Evolutionary conservation across 305 asterid genomes (phyloP).

Genomic region (Ajuga reptans): DNA sequence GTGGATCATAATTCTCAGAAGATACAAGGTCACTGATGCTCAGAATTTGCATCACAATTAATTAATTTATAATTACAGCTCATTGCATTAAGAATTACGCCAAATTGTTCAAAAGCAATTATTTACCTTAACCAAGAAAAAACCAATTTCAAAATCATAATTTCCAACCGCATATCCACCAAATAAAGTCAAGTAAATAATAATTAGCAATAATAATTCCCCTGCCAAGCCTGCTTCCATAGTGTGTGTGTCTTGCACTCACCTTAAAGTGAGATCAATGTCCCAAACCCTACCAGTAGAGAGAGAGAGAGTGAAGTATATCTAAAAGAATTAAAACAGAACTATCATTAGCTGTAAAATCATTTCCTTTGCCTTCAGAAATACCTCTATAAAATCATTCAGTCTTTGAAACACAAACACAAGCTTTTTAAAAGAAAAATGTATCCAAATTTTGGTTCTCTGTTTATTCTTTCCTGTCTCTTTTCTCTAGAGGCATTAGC

Average conservation of each 20-base stretch:
- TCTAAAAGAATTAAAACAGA: not conserved
- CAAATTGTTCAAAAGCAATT: slow-evolving; percentile 11
- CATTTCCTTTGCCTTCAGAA: not conserved
- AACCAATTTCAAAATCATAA: slow-evolving; percentile 15
- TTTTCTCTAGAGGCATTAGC: slow-evolving; percentile 4
- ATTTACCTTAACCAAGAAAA: not conserved
- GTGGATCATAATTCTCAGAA: no score
- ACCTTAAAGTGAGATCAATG: slow-evolving; percentile 15
- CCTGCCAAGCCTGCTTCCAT: slow-evolving; percentile 1
- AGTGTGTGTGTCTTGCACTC: slow-evolving; percentile 13
- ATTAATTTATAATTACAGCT: no score
- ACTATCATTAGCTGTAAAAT: not conserved
- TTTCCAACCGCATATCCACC: slow-evolving; percentile 17
- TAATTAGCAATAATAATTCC: slow-evolving; percentile 21
- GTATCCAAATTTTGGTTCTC: slow-evolving; percentile 15
- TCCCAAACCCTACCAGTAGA: slow-evolving; percentile 20
- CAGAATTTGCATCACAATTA: no score
- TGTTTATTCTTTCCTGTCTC: slow-evolving; percentile 17
- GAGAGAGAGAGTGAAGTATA: not conserved
- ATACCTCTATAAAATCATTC: slow-evolving; percentile 14
- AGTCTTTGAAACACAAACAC: not conserved
- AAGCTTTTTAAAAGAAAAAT: not conserved
- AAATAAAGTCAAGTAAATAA: slow-evolving; percentile 29
- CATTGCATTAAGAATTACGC: slow-evolving; percentile 22
- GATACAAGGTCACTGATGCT: no score